phyloP scores from a whole-genome alignment of 495 filamentous ascomycete genomes.

The Glutinoglossum americanum region DNA sequence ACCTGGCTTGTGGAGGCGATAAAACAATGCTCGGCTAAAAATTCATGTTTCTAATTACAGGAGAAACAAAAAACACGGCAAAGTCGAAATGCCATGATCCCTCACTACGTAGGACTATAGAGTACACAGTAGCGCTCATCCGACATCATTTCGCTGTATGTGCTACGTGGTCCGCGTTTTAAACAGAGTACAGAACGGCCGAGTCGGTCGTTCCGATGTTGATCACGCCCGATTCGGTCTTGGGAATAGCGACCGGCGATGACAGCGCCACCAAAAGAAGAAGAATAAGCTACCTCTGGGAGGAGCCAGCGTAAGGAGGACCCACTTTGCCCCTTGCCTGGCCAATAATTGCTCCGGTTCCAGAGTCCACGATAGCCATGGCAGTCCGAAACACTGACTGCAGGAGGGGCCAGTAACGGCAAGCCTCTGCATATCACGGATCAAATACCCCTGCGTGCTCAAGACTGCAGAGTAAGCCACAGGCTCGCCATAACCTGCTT shows the following conservation, averaged over 20 bases:
- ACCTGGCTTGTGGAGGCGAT: not conserved
- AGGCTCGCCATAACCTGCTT: not conserved
- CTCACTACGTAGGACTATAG: no score
- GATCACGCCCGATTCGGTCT: not conserved
- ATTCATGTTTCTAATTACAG: not conserved
- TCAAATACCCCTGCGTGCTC: not conserved
- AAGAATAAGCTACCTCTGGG: not conserved
- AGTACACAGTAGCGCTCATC: no score
- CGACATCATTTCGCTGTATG: not conserved
- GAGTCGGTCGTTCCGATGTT: not conserved
- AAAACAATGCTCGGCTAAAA: not conserved
- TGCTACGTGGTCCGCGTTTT: no score
- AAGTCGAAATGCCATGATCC: not conserved
- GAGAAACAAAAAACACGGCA: not conserved
- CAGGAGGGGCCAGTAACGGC: not conserved
- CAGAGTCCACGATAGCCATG: not conserved
- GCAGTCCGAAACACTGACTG: not conserved
- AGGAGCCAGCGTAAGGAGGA: no score
- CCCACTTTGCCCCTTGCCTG: not conserved
- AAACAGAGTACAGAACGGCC: not conserved
- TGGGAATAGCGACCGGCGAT: no score
- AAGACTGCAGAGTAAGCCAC: not conserved
- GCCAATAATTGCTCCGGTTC: not conserved
- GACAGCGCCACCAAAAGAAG: not conserved
- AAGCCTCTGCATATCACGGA: not conserved